Conservation (phyloP, 2,329 filamentous ascomycete genomes). For the Knufia petricola region DNA sequence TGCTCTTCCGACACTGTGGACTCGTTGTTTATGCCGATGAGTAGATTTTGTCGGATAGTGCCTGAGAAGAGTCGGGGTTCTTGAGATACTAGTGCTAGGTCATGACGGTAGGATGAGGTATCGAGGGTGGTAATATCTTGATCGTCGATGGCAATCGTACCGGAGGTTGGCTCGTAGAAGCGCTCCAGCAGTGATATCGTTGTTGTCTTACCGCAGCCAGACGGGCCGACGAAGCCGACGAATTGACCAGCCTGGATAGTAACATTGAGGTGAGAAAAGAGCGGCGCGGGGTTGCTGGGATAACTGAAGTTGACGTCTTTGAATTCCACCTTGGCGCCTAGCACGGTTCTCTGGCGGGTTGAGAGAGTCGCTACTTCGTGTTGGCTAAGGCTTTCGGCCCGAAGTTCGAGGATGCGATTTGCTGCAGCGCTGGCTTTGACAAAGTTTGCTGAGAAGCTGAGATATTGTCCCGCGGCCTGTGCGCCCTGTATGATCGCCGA, state of each 20-base stretch:
- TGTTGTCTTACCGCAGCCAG: conserved; percentile 40
- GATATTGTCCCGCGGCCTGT: conserved; percentile 56
- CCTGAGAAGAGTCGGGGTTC: conserved; percentile 39
- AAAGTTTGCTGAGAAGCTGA: conserved; percentile 54
- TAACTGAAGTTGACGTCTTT: conserved; percentile 31
- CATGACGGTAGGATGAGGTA: conserved; percentile 25
- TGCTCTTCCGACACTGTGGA: conserved; percentile 29
- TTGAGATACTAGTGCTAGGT: conserved; percentile 32
- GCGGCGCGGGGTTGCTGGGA: conserved; percentile 63
- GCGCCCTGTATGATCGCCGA: conserved; percentile 59
- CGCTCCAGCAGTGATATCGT: conserved; percentile 38
- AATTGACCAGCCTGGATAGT: conserved; percentile 33
- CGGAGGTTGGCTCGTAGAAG: conserved; percentile 36
- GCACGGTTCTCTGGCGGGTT: conserved; percentile 24
- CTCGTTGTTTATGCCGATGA: conserved; percentile 35
- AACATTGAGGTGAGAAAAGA: conserved; percentile 57
- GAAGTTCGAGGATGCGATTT: conserved; percentile 29
- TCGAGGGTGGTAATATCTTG: conserved; percentile 26
- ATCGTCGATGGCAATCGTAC: conserved; percentile 30
- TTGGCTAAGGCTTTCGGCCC: conserved; percentile 8
- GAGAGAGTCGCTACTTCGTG: neutral
- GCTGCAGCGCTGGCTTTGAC: conserved; percentile 32
- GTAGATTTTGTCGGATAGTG: conserved; percentile 39
- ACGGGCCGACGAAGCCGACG: conserved; percentile 39
- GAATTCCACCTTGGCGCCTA: conserved; percentile 28